Conservation (phyloP, 441 rosid genomes). For the Croton laevigatus region DNA sequence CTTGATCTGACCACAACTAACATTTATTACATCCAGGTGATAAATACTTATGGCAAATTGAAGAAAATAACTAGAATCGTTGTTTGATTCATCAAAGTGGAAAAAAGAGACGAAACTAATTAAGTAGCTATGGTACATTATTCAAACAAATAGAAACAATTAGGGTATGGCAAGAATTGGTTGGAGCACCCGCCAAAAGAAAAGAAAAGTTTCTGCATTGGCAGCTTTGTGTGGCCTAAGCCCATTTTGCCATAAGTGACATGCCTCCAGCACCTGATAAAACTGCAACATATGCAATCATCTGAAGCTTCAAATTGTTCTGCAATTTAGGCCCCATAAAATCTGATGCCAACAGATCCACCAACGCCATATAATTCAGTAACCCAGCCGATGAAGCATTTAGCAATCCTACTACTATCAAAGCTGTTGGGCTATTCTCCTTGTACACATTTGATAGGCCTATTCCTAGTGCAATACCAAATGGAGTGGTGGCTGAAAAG, state of each 20-base stretch:
- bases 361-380: slow-evolving; percentile 46
- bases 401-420: slow-evolving; percentile 37
- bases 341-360: slow-evolving; percentile 44
- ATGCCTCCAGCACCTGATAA: slow-evolving; percentile 45
- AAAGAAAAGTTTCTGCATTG: too few species aligned
- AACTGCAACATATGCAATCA: slow-evolving; percentile 33
- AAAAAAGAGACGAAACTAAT: too few species aligned
- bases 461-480: slow-evolving; percentile 34
- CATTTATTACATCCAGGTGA: too few species aligned
- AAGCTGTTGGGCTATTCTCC: slow-evolving; percentile 29
- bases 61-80: too few species aligned
- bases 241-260: slow-evolving; percentile 57
- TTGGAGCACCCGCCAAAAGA: neutral
- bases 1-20: too few species aligned
- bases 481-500: slow-evolving; percentile 37
- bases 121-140: neutral
- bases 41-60: too few species aligned
- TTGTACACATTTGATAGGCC: slow-evolving; percentile 29
- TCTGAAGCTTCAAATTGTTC: slow-evolving; percentile 37
- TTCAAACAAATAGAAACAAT: neutral
- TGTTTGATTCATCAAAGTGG: too few species aligned
- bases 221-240: slow-evolving; percentile 18
- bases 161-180: neutral
- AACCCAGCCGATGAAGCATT: slow-evolving; percentile 48
- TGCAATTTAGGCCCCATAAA: slow-evolving; percentile 50